Evolutionary conservation across 2,329 filamentous ascomycete genomes (phyloP).

Genomic region (Penicillium concentricum): DNA sequence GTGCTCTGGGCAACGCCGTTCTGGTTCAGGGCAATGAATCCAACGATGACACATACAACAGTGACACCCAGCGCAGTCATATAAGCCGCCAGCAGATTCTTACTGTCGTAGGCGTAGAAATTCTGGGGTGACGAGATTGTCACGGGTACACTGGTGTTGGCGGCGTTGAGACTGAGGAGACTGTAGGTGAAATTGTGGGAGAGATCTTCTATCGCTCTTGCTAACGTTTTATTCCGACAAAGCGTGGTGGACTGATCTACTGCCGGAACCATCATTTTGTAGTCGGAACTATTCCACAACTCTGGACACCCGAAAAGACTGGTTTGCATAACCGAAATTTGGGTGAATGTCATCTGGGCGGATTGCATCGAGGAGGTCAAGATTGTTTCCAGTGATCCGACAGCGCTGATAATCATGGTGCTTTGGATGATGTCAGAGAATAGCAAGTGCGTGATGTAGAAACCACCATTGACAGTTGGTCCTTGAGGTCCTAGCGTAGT

Average conservation of each 20-base stretch:
- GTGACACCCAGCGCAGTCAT: neutral
- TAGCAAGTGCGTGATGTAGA: neutral
- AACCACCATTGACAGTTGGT: neutral
- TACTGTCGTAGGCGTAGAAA: constrained; percentile 1
- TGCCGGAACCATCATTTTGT: neutral
- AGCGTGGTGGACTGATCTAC: neutral
- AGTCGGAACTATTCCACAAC: constrained; percentile 2
- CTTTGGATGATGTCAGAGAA: neutral
- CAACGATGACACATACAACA: neutral
- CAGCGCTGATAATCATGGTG: neutral
- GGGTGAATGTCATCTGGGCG: too few relatives aligned
- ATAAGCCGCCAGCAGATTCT: neutral
- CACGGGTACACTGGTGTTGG: neutral
- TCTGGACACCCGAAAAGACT: constrained; percentile 6
- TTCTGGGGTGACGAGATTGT: neutral
- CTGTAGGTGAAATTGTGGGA: constrained; percentile 14
- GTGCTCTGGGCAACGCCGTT: constrained; percentile 7
- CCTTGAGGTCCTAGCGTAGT: neutral
- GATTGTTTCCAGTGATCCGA: neutral
- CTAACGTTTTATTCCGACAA: constrained; percentile 10
- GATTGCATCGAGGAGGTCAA: neutral
- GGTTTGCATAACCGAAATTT: neutral
- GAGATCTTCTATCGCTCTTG: constrained; percentile 11
- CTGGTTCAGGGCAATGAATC: constrained; percentile 1
- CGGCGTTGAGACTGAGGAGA: constrained; percentile 10